These are phyloP conservation scores for Lathyrus aphaca DNA, from an alignment of 306 rosid genomes.

Conservation along the genomic window DNA sequence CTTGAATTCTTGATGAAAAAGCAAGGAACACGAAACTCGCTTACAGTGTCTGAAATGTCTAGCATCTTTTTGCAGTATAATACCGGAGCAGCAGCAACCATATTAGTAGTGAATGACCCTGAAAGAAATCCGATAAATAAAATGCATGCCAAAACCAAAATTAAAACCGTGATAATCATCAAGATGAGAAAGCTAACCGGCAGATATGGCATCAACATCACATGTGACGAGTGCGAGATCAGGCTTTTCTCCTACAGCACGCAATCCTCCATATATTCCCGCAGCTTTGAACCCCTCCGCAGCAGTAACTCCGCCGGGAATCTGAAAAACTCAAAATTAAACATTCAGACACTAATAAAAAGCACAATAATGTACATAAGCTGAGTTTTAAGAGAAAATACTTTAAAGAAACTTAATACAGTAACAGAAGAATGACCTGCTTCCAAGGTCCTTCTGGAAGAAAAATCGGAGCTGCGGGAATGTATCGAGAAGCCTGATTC, in stretches of 20 bases:
- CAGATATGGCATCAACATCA: conserved; percentile 90
- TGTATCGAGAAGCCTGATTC: conserved; percentile 44
- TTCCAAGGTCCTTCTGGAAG: conserved; percentile 96
- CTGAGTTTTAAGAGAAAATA: neutral
- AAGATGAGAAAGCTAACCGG: conserved; percentile 56
- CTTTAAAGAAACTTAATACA: neutral
- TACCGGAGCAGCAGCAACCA: conserved; percentile 97
- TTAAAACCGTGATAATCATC: neutral
- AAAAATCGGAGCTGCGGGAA: conserved; percentile 83
- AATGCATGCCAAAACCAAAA: conserved; percentile 28
- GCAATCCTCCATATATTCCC: conserved; percentile 82
- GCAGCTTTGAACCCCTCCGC: conserved; percentile 93
- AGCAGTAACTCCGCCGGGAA: conserved; percentile 91
- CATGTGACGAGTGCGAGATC: conserved; percentile 94
- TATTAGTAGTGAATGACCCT: conserved; percentile 90
- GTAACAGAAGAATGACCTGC: conserved; percentile 52
- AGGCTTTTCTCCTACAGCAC: conserved; percentile 77
- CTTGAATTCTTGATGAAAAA: conserved; percentile 19
- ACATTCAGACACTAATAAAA: conserved; percentile 25
- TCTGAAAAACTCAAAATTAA: conserved; percentile 47
- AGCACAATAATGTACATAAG: neutral
- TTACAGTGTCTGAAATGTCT: conserved; percentile 63
- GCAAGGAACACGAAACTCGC: conserved; percentile 11
- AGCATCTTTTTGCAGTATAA: conserved; percentile 67
- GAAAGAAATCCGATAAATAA: conserved; percentile 33